Conservation (phyloP, 2,329 filamentous ascomycete species). For the Trichoderma sp. region DNA sequence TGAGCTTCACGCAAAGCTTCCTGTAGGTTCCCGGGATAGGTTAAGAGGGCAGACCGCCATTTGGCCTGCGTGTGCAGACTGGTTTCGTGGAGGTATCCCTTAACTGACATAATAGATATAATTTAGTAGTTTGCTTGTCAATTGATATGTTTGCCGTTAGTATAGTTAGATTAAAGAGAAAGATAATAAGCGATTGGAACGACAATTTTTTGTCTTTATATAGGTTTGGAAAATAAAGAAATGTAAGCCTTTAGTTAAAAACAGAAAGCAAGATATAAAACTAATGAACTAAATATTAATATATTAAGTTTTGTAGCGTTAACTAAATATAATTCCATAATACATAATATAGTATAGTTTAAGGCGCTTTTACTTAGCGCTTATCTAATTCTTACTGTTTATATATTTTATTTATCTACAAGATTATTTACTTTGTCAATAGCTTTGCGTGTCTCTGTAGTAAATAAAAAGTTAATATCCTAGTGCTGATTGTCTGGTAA, state of each 20-base stretch:
- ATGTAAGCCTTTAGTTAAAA: background rate
- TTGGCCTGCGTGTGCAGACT: background rate
- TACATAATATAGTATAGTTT: background rate
- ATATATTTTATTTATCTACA: background rate
- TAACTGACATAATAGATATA: background rate
- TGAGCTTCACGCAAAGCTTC: constrained; percentile 8
- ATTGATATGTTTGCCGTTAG: background rate
- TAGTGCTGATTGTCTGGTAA: background rate
- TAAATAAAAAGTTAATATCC: background rate
- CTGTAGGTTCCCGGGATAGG: constrained; percentile 4
- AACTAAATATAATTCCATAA: background rate
- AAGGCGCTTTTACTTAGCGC: background rate
- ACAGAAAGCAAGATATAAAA: background rate
- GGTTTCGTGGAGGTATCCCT: background rate
- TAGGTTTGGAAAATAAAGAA: background rate
- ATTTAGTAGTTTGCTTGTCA: background rate
- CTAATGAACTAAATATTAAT: background rate
- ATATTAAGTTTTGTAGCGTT: background rate
- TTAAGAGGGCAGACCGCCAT: constrained; percentile 4
- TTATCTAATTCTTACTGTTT: background rate
- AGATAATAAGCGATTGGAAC: background rate
- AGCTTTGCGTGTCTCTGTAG: background rate
- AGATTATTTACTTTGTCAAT: background rate
- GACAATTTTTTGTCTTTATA: background rate
- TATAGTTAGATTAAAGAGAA: background rate